Conservation (phyloP, 1,284 basidiomycete species). For the Ceratobasidium sp. region DNA sequence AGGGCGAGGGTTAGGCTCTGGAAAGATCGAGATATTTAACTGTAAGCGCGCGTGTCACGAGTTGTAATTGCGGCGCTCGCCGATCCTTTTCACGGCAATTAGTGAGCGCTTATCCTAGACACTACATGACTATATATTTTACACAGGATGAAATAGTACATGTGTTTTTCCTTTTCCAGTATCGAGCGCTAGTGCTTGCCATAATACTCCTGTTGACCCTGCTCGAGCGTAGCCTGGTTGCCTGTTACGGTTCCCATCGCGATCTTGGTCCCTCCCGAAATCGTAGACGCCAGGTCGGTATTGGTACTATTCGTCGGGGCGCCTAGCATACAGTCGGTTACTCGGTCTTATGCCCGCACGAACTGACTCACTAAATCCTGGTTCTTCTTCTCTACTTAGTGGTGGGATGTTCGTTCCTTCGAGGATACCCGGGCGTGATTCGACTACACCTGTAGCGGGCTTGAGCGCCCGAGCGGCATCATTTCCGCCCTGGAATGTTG, state of each 20-base stretch:
- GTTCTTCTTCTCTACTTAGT: constrained; percentile 17
- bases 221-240: constrained; percentile 19
- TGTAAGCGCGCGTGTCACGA: neutral
- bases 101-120: constrained; percentile 15
- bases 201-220: constrained; percentile 15
- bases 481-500: constrained; percentile 38
- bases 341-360: neutral
- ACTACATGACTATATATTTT: neutral
- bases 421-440: constrained; percentile 38
- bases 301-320: constrained; percentile 11
- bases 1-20: constrained; percentile 24
- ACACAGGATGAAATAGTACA: neutral
- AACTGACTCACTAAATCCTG: constrained; percentile 20
- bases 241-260: constrained; percentile 9
- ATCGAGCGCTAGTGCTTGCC: neutral
- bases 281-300: neutral
- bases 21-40: constrained; percentile 28
- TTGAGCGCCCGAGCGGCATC: constrained; percentile 37
- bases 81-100: neutral
- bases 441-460: constrained; percentile 37
- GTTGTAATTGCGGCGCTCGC: neutral
- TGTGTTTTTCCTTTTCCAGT: neutral
- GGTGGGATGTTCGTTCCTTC: constrained; percentile 38
- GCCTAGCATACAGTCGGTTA: neutral
- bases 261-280: constrained; percentile 16